Conservation (phyloP, 352 stramenopile genomes). For the Pythium insidiosum region DNA sequence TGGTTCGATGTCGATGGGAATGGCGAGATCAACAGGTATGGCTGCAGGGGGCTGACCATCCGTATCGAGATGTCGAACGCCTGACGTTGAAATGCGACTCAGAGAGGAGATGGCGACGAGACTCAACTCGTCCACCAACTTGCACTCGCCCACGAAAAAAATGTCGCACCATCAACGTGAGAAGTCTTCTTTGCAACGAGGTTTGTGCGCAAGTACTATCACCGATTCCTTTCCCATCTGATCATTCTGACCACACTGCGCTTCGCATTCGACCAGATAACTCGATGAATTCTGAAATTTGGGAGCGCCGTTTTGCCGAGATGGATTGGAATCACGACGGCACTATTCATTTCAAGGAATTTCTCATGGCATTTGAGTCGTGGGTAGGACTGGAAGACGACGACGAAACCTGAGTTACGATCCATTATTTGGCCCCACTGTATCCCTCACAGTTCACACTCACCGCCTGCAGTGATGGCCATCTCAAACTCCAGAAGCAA, state of each 20-base stretch:
- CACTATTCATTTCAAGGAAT: slow-evolving; percentile 86
- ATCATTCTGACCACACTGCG: too few relatives aligned
- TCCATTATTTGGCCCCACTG: too few relatives aligned
- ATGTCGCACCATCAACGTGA: slow-evolving; percentile 28
- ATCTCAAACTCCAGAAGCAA: too few relatives aligned
- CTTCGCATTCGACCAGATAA: too few relatives aligned
- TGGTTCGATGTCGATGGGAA: slow-evolving; percentile 80
- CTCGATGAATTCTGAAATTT: slow-evolving; percentile 65
- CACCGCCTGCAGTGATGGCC: too few relatives aligned
- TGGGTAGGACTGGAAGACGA: slow-evolving; percentile 82
- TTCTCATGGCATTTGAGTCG: slow-evolving; percentile 82
- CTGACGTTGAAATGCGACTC: too few relatives aligned
- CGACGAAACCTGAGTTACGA: too few relatives aligned
- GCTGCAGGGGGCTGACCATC: slow-evolving; percentile 1
- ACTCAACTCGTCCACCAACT: slow-evolving; percentile 45
- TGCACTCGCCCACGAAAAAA: slow-evolving; percentile 77
- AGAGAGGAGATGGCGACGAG: slow-evolving; percentile 59
- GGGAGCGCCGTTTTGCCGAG: slow-evolving; percentile 76
- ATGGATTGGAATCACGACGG: slow-evolving; percentile 87
- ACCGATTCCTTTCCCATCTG: too few relatives aligned
- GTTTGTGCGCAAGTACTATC: neutral
- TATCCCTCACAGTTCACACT: too few relatives aligned
- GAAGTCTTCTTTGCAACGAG: slow-evolving; percentile 4
- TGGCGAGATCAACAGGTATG: slow-evolving; percentile 67
- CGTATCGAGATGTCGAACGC: neutral